Evolutionary conservation across 108 stramenopile genomes (phyloP).

Genomic region (Pseudonitzschia multistriata): DNA sequence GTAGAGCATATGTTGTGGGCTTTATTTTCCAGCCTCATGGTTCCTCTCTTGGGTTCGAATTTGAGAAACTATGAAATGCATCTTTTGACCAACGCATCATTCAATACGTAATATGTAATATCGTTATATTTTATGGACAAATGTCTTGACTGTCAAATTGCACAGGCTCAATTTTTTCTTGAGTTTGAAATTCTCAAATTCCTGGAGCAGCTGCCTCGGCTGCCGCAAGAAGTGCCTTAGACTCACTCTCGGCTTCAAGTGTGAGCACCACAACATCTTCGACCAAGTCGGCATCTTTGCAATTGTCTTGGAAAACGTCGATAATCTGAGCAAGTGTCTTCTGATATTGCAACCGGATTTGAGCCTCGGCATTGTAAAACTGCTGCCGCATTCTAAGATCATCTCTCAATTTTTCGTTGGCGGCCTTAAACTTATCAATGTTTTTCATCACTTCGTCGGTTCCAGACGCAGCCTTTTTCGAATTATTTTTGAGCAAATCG

Average conservation of each 20-base stretch:
- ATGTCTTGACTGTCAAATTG: too few species aligned
- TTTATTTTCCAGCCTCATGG: too few species aligned
- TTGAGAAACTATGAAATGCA: too few species aligned
- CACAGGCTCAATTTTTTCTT: background rate
- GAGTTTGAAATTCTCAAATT: conserved; percentile 15
- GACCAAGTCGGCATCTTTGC: conserved; percentile 52
- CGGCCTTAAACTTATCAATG: conserved; percentile 43
- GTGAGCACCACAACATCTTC: conserved; percentile 53
- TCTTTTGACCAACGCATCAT: too few species aligned
- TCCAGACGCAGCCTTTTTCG: conserved; percentile 39
- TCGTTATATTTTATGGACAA: too few species aligned
- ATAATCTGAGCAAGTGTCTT: conserved; percentile 52
- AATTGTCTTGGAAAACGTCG: conserved; percentile 53
- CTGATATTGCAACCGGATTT: conserved; percentile 50
- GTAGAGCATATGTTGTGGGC: too few species aligned
- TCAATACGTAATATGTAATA: too few species aligned
- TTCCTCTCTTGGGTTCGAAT: too few species aligned
- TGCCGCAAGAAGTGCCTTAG: conserved; percentile 43
- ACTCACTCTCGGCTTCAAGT: conserved; percentile 42
- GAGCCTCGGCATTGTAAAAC: conserved; percentile 56
- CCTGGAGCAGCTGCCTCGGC: conserved; percentile 40
- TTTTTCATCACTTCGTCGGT: conserved; percentile 37
- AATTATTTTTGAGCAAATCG: conserved; percentile 51
- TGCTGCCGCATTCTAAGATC: conserved; percentile 52
- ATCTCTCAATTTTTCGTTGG: conserved; percentile 44